These are phyloP conservation scores for Byssochlamys sp. DNA, from an alignment of 2,329 filamentous ascomycete species.

Conservation along the genomic window DNA sequence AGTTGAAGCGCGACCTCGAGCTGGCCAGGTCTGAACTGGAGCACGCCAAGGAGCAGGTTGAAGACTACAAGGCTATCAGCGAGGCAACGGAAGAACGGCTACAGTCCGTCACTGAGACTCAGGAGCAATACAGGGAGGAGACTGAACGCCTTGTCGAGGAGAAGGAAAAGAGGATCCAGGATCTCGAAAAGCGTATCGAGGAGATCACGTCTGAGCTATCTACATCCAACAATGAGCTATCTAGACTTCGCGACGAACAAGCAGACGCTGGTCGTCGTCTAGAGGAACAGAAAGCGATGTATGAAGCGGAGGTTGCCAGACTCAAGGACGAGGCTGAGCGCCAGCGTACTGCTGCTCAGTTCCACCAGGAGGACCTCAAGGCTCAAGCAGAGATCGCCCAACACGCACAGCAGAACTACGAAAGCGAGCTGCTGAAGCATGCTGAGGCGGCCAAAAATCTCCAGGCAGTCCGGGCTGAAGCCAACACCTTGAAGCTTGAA, in stretches of 20 bases:
- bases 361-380: constrained; percentile 83
- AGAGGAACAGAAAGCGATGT: constrained; percentile 70
- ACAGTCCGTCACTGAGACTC: constrained; percentile 64
- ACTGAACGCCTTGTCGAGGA: constrained; percentile 65
- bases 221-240: constrained; percentile 72
- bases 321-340: constrained; percentile 77
- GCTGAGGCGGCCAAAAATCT: constrained; percentile 84
- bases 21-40: constrained; percentile 71
- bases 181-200: constrained; percentile 72
- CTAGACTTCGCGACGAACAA: constrained; percentile 67
- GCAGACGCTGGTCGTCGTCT: constrained; percentile 60
- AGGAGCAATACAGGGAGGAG: constrained; percentile 81
- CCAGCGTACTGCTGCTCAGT: constrained; percentile 67
- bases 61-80: constrained; percentile 81
- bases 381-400: constrained; percentile 88
- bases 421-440: constrained; percentile 87
- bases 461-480: constrained; percentile 66
- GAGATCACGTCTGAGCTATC: constrained; percentile 75
- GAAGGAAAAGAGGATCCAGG: constrained; percentile 69
- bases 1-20: constrained; percentile 79
- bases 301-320: constrained; percentile 69
- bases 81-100: constrained; percentile 81
- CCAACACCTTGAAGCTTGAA: constrained; percentile 72
- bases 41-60: constrained; percentile 67
- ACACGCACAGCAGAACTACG: constrained; percentile 89